Conservation (phyloP, 495 filamentous ascomycete species). For the Monascus purpureus region DNA sequence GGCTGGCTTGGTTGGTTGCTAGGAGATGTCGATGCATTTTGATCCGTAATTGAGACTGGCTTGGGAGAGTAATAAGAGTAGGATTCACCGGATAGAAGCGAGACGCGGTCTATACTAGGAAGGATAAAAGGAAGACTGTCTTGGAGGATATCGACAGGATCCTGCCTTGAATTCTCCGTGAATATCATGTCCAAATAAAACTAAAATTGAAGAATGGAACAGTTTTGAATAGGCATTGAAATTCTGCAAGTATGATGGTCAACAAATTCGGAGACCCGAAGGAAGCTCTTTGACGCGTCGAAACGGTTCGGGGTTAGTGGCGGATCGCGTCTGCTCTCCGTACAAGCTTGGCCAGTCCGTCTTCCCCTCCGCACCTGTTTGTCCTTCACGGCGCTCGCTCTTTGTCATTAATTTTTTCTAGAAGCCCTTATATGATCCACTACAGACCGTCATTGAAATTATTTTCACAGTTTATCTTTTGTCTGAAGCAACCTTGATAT, state of each 20-base stretch:
- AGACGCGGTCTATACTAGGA: conserved; percentile 53
- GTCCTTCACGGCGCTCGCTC: conserved; percentile 5
- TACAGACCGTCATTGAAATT: no score
- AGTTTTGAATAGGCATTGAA: no score
- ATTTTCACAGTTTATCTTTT: no score
- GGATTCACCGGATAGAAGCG: conserved; percentile 56
- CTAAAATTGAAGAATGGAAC: not conserved
- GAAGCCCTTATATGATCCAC: no score
- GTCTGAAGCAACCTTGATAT: no score
- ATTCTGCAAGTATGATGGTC: no score
- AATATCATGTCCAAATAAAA: not conserved
- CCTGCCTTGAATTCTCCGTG: not conserved
- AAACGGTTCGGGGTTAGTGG: conserved; percentile 26
- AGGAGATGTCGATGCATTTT: conserved; percentile 12
- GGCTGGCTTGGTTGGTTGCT: conserved; percentile 13
- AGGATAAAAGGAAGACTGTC: conserved; percentile 48
- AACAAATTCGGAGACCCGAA: no score
- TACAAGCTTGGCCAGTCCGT: conserved; percentile 17
- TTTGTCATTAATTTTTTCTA: no score
- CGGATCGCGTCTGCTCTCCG: conserved; percentile 12
- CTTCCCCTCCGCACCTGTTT: conserved; percentile 20
- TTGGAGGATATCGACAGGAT: not conserved
- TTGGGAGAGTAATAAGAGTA: conserved; percentile 77
- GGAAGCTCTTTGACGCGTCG: conserved; percentile 34
- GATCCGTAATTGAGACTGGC: conserved; percentile 33